Evolutionary conservation across 116 monocot species (phyloP), one percentile per base, ranked within the genome.

Genomic region (Iris pallida): DNA sequence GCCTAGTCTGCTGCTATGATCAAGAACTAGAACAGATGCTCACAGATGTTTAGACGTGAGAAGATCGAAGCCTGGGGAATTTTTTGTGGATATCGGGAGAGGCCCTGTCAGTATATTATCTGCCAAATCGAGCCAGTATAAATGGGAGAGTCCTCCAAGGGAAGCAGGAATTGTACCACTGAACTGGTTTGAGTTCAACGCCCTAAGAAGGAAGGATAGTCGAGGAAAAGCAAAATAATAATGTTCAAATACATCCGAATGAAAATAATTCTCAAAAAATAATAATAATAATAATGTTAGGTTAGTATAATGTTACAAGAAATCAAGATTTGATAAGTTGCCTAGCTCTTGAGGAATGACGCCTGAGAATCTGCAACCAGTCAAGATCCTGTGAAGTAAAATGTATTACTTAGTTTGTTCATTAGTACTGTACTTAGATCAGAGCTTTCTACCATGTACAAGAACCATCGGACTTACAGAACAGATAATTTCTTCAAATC

Each of bases 161-260:
- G 76, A 76, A 55, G 76, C 12, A 47, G 76, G 76, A 42, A 82
- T 60, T 10, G 19, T 15, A 16, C 82, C 82, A 62, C 61, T 71
- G 11, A 82, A 71, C 60, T 78, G 62, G 64, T 82, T 82, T 54
- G 73, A 74, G 52, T 82, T 82, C 45, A 82, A 56, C 57, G 74
- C 82, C 71, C 82, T 82, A n/a, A n/a, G n/a, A n/a, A n/a, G 47
- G 11, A 79, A 17, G 8, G 6, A 61, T 49, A 17, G 45, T 42
- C 59, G 30, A 40, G 4, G 11, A 14, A 43, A 8, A 47, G 19
- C 4, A 64, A 65, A 51, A 30, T 30, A n/a, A n/a, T n/a, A n/a
- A n/a, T n/a, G n/a, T n/a, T n/a, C n/a, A n/a, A n/a, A n/a, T n/a
- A n/a, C n/a, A n/a, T n/a, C n/a, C n/a, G n/a, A n/a, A n/a, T n/a